Evolutionary conservation across 805 yeast species (phyloP), one percentile per base, ranked within the genome.

Genomic region (Jamesozyma jinghongensis): DNA sequence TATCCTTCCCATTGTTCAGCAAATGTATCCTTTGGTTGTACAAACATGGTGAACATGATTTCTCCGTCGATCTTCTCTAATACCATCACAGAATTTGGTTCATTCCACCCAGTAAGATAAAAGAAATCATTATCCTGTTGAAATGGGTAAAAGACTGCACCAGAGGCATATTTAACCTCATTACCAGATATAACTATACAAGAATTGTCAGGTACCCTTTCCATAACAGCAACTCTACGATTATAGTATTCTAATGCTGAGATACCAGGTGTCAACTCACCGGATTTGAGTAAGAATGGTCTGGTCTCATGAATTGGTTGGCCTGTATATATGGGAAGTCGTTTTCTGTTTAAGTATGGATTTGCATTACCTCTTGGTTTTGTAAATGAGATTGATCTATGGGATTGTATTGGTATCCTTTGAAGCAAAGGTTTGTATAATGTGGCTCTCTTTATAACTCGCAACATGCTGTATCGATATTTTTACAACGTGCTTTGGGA

Each of bases 1-100:
- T 75, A 80, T 11, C 99, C 99, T 52, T 90, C 97, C 99, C 99
- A 92, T 47, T 81, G 76, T 62, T 92, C 98, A 18, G 74, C 75
- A 37, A 69, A 70, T 5, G 77, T 73, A 56, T 88, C 83, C 56
- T 82, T 81, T 13, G 86, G 87, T 3, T 87, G 95, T 3, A 90
- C 95, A 37, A 87, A 65, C 81, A 92, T 73, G 51, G 85, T 90
- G 48, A 84, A 74, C 7, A 72, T 58, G 28, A 75, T 68, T 38
- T 77, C 74, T 19, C 71, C 74, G 43, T 70, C 63, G 40, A 69
- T 68, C 50, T 78, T 80, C 50, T 83, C 94, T 34, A 85, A 61
- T 8, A 81, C 59, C 46, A 76, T 74, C 46, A 80, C 73, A 0
- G 94, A 76, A 48, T 84, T 81, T 3, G 97, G 95, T 56, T 88